Evolutionary conservation across 305 asterid species (phyloP), one percentile per base, ranked within the genome.

Genomic region (Fraxinus dipetala): DNA sequence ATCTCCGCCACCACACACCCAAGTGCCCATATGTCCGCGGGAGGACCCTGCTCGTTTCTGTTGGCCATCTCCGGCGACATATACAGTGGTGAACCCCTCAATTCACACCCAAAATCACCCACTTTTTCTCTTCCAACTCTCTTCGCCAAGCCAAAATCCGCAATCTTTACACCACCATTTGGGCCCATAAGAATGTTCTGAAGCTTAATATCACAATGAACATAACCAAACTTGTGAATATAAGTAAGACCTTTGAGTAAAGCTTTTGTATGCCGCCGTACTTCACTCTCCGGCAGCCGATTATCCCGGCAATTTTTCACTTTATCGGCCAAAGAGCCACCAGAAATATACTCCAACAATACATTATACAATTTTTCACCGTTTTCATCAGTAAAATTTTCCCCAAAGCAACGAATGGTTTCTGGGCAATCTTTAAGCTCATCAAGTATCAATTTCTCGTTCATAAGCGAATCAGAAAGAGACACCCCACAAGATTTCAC

Each of bases 11-110:
- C 88, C 78, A 79, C 87, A 16, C 94, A 91, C 0, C 92, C 94
- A n/a, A 85, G 80, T 0, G 93, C 94, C 94, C 94, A 91, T 6
- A 91, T 79, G 84, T 91, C 94, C 70, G 93, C 86, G 75, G 92
- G 73, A 4, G 89, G 56, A 4, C 87, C 92, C 84, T 87, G 90
- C 0, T 88, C 87, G 5, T 89, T 88, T 0, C 87, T 88, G 88
- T 83, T 67, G 16, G 86, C 85, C 84, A 85, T 86, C 87, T 91
- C 94, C 76, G 94, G 94, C 77, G 94, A 88, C 90, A 89, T 88
- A 75, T 88, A 91, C 78, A 87, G 0, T 1, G 92, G 94, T 0
- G 94, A 89, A 0, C 92, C 94, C 77, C 91, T 86, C 79, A 87
- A 78, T 76, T 85, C 88, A 65, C 59, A 79, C 16, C 85, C 84